Evolutionary conservation across 129 eudicot genomes (phyloP).

Genomic region (Heracleum sosnowskyi): DNA sequence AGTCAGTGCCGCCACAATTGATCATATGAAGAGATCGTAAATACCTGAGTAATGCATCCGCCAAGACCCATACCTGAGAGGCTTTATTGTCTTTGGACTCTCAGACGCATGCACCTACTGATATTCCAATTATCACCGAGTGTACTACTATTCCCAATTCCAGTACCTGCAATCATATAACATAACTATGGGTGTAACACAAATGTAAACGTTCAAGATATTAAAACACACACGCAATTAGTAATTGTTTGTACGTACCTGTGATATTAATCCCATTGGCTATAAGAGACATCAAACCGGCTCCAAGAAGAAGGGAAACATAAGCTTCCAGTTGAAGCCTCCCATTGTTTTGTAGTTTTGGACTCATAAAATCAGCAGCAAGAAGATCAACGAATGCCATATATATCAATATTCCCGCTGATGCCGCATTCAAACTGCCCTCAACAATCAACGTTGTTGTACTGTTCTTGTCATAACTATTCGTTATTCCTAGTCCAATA

Average conservation of each 20-base stretch:
- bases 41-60: too few species aligned
- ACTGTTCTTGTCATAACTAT: constrained; percentile 24
- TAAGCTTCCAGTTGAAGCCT: constrained; percentile 26
- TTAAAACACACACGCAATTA: too few species aligned
- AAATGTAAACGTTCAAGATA: too few species aligned
- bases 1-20: too few species aligned
- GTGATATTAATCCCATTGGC: constrained; percentile 31
- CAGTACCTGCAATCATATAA: background rate
- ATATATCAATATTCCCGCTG: constrained; percentile 43
- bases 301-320: constrained; percentile 28
- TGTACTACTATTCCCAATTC: background rate
- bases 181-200: too few species aligned
- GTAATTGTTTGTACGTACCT: too few species aligned
- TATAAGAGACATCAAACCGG: constrained; percentile 33
- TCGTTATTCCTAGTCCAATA: constrained; percentile 35
- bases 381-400: constrained; percentile 51
- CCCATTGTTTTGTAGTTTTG: constrained; percentile 25
- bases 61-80: too few species aligned
- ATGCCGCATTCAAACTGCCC: constrained; percentile 37
- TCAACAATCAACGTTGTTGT: constrained; percentile 34
- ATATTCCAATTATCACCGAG: background rate
- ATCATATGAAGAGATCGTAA: too few species aligned
- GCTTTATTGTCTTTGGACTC: too few species aligned
- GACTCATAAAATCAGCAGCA: constrained; percentile 20
- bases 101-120: background rate